Evolutionary conservation across 1,284 basidiomycete genomes (phyloP).

Genomic region (Leccinum ponderosum): DNA sequence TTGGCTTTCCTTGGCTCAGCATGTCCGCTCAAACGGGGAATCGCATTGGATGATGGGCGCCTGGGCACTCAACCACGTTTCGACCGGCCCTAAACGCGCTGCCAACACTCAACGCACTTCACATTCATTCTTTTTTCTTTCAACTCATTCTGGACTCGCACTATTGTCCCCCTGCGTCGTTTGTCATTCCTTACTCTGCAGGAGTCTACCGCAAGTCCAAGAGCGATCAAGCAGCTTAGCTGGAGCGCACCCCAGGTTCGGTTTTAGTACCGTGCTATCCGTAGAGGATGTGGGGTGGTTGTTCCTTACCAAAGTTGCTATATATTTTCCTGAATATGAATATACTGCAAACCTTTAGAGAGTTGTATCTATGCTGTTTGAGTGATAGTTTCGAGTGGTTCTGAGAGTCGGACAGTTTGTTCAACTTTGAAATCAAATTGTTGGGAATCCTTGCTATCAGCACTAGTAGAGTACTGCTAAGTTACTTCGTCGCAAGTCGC

Average conservation of each 20-base stretch:
- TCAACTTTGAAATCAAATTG: not conserved
- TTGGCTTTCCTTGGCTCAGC: constrained; percentile 1
- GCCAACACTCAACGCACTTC: not conserved
- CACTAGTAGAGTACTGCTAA: too few species aligned
- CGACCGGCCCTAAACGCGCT: constrained; percentile 24
- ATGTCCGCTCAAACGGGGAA: not conserved
- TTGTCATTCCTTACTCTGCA: constrained; percentile 31
- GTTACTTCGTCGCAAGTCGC: too few species aligned
- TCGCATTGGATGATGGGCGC: too few species aligned
- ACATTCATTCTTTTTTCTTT: not conserved
- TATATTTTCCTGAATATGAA: not conserved
- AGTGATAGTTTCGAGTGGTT: not conserved
- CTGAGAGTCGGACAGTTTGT: not conserved
- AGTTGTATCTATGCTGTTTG: not conserved
- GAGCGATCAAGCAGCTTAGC: constrained; percentile 41
- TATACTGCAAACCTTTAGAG: not conserved
- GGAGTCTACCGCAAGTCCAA: constrained; percentile 54
- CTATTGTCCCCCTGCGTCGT: constrained; percentile 52
- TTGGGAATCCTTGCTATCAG: too few species aligned
- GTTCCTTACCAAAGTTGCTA: constrained; percentile 53
- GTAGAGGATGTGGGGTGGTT: constrained; percentile 39
- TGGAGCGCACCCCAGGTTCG: constrained; percentile 41
- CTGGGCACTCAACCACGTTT: not conserved
- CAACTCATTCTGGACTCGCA: constrained; percentile 49
- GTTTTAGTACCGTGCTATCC: constrained; percentile 1